A percentile compares a stretch with the other conserved stretches of the same genome.
Evolutionary conservation across 805 yeast genomes (phyloP).

Genomic region (Saturnispora quitensis): DNA sequence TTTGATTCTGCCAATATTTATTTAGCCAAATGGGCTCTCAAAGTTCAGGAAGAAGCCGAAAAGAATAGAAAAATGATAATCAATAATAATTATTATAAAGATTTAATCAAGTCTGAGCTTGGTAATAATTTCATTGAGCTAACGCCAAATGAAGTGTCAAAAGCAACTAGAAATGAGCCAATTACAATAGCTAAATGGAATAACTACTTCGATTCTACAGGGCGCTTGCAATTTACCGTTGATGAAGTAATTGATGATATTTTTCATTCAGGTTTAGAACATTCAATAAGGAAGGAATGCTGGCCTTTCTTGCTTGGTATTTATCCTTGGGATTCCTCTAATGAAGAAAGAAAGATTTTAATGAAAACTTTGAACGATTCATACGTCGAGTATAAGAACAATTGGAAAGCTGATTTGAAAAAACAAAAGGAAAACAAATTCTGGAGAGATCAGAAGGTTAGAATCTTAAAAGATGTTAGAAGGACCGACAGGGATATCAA

Average conservation of each 20-base stretch:
- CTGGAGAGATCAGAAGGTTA: conserved; percentile 82
- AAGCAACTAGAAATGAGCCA: conserved; percentile 57
- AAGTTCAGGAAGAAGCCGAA: conserved; percentile 86
- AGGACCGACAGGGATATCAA: conserved; percentile 79
- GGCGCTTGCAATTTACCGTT: conserved; percentile 63
- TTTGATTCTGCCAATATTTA: conserved; percentile 89
- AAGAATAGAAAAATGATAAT: conserved; percentile 43
- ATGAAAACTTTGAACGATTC: conserved; percentile 44
- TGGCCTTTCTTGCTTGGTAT: conserved; percentile 84
- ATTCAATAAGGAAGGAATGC: conserved; percentile 54
- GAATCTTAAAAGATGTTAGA: conserved; percentile 90
- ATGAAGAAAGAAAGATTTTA: conserved; percentile 55
- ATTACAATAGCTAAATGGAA: conserved; percentile 74
- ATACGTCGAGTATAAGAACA: conserved; percentile 45
- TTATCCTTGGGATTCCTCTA: conserved; percentile 81
- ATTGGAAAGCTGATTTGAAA: conserved; percentile 60
- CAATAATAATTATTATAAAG: conserved; percentile 50
- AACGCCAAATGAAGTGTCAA: conserved; percentile 50
- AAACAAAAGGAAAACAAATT: conserved; percentile 47
- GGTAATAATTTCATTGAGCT: conserved; percentile 44
- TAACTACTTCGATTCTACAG: conserved; percentile 70
- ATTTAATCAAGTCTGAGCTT: conserved; percentile 47
- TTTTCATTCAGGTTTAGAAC: conserved; percentile 81
- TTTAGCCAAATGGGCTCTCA: conserved; percentile 93
- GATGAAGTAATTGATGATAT: conserved; percentile 73